Evolutionary conservation across 768 basidiomycete genomes (phyloP), one percentile per base, ranked within the genome.

Genomic region (Amanita phalloides): DNA sequence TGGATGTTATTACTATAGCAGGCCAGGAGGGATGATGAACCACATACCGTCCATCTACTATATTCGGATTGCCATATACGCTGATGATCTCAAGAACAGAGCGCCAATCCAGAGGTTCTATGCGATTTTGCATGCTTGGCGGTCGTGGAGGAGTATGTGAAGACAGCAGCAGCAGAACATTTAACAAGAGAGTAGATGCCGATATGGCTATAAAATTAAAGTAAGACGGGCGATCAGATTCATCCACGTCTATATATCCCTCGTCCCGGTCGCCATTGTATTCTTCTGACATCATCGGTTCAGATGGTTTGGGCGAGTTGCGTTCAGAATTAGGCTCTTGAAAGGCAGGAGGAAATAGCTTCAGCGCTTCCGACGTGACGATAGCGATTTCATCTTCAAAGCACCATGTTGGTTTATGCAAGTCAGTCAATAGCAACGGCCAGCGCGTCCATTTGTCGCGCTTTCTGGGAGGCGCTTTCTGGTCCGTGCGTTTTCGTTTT

Each of bases 361-460:
- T 69, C 38, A 73, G 54, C 26, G 66, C 62, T 10, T 69, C 62
- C 17, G 70, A 64, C 4, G 73, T 72, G 28, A 88, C 58, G 2
- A 70, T 61, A 20, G 64, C 63, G 7, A 90, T 71, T 64, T 90
- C 88, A 56, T 90, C 87, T 44, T 80, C 73, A 20, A 90, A 66
- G 7, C 66, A 66, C 82, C 82, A 90, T 64, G 87, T 81, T 1
- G 88, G 86, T 7, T 76, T 67, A 21, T 73, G 68, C 13, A 86
- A 74, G 57, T 90, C 84, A 13, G 70, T 68, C 3, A 71, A 57
- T 14, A 79, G 72, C 47, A 89, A 73, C 1, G 88, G 88, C 88
- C 88, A 90, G 6, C 79, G 71, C 0, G 86, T 87, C 86, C 85
- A 89, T 0, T 67, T 68, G 57, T 84, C 78, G 21, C 71, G 60